Base-by-base conservation (phyloP, 2,329 filamentous ascomycete species). In the Ophiobolus disseminans region DNA sequence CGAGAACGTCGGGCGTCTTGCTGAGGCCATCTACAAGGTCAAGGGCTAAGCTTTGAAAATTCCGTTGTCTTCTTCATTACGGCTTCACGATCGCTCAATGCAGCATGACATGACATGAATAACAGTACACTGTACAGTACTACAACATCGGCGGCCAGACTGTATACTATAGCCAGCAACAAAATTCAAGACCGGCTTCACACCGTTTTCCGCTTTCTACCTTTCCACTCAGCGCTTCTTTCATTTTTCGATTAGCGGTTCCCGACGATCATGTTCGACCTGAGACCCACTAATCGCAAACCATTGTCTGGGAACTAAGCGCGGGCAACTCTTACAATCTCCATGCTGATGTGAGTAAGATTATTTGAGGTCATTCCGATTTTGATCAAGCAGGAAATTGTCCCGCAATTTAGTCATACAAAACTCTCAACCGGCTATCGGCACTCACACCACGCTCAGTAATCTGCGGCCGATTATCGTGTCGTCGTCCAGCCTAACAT, bases 1-100 rank as follows among this genome's bases (percentile, higher is more conserved):
- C 60, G 87, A 81, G 63, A 93, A 93, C 69, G 89, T 93, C 51
- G 86, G 86, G 67, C 86, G 88, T 59, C 84, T 94, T 54, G 90
- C 90, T 52, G 86, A 93, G 81, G 82, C 88, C 70, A 93, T 94
- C 76, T 91, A 85, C 82, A 89, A 90, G 78, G 84, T 94, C 72
- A 91, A 88, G 76, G 87, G 87, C 57, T 80, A 75, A 58, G 53
- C 23, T 19, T 19, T 28, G 16, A 21, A 14, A 10, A 9, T 46
- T 19, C 22, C 39, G 26, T 19, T 36, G 40, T 49, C 50, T 49
- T 46, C 36, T 56, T 20, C 48, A 49, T 20, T 26, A 55, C 40
- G 35, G 34, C 52, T 25, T 42, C 28, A 48, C 31, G 42, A 40
- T 34, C 32, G 20, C 31, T 57, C 26, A 25, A 37, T 34, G 36